Base-by-base conservation (phyloP, 345 rosid species). In the Melastoma malabathricum region DNA sequence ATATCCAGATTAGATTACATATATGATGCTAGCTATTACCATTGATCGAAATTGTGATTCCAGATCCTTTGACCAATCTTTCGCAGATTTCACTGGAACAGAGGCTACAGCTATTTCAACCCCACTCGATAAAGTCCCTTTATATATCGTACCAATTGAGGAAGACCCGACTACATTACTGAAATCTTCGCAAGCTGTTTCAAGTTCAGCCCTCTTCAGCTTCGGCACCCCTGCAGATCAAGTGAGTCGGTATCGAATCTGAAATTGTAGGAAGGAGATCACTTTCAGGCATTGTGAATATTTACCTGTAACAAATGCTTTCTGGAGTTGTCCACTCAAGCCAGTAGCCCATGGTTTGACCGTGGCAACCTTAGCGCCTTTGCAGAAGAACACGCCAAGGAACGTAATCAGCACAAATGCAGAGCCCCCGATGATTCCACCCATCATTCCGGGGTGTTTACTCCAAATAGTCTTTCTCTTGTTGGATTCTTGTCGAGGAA, bases 261-360 rank as follows among this genome's bases (percentile, higher is more conserved):
- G 41, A 7, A 34, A 34, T 9, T 9, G 41, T 34, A 34, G 41
- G 12, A 34, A 34, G 41, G 41, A 34, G 41, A 34, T 31, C 12
- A 34, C 41, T 34, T 1, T 8, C 12, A 34, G 41, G 41, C 1
- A 34, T 10, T 12, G 12, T 34, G 41, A 34, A 12, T 2, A 34
- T 34, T 22, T 75, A 90, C 98, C 95, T 2, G 83, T 71, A 34
- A 90, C 72, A 59, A 90, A 87, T 51, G 83, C 96, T 67, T 79
- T 82, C 59, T 79, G 94, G 50, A 90, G 89, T 65, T 90, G 94
- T 58, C 98, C 98, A 2, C 95, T 90, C 60, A 90, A 70, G 54
- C 96, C 95, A n/a, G 98, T 78, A 51, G 79, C 79, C 96, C 95
- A 90, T 38, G 98, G 95, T 67, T 71, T 84, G 64, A 90, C 93